Base-by-base conservation (phyloP, 441 rosid genomes). In the Mallotus japonicus region DNA sequence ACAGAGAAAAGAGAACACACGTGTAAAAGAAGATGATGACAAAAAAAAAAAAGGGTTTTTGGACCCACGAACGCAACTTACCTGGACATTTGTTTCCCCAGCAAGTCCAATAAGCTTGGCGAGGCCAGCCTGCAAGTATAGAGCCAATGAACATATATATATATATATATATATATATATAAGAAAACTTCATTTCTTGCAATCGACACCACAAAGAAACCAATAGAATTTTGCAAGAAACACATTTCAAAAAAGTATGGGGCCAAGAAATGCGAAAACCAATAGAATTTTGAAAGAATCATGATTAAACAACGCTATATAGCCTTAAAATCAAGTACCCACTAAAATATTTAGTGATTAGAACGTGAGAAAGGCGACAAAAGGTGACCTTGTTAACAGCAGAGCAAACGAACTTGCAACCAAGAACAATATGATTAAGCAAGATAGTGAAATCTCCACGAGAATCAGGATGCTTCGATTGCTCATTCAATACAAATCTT, bases 331-430 rank as follows among this genome's bases (percentile, higher is more conserved):
- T 28, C 51, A 53, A 24, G 20, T 57, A 78, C 6, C 47, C 65
- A 16, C 20, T 7, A 10, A 6, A 32, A 15, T 0, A 65, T 13
- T 20, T 2, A 37, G 40, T 6, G 6, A 37, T 0, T 37, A 75
- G 0, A 58, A 73, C 24, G 42, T n/a, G 6, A 56, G 2, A 24
- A 53, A 2, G 0, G 17, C 7, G 58, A 53, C 14, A 68, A 17
- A 11, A 37, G 6, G 17, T 22, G 64, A 92, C 99, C 98, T 95
- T 95, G 82, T 82, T 95, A 59, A 93, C 99, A 54, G 90, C 88
- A 75, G 93, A 83, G 87, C 99, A 95, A 73, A 95, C 98, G 83
- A 92, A 95, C 83, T 93, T 95, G 93, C 99, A 95, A 60, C 99
- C 99, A 40, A 95, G 86, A 77, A 93, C 99, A 83, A 95, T 95